Evolutionary conservation across 129 eudicot species (phyloP), one percentile per base, ranked within the genome.

Genomic region (Flaveria sonorensis): DNA sequence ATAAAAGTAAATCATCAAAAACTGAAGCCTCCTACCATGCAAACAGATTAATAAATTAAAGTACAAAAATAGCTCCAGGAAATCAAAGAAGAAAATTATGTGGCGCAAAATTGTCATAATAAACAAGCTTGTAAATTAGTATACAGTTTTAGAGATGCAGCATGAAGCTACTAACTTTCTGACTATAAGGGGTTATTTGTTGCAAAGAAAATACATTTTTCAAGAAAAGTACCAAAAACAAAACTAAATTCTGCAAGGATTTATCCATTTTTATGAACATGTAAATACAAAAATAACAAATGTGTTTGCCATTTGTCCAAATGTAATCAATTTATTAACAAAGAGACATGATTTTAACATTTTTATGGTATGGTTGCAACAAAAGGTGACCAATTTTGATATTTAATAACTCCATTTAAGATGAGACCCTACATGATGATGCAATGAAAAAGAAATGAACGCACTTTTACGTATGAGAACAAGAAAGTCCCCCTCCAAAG

Each of bases 351-450:
- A 4, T 28, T 48, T 53, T 10, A 12, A 18, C 45, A 71, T 47
- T 79, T 61, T 48, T 18, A 50, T 60, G 13, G 77, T 62, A 26
- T 72, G 47, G 56, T 23, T 48, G 78, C 59, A 64, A 42, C 51
- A 69, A 60, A 65, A 51, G 51, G 53, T 30, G 39, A 14, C 39
- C 68, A 57, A 64, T 65, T 80, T 80, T 59, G 42, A 72, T 62
- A 72, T n/a, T 30, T 73, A 52, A 64, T 64, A n/a, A 20, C 56
- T 64, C n/a, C 52, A 51, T 72, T 79, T 72, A 79, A 63, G 36
- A 79, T 79, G 61, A 64, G 68, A 51, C 82, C 69, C 73, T 68
- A 72, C 78, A 79, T 65, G 74, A 79, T 48, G 72, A 48, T 60
- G 72, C 45, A 62, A 71, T 21, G 56, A 71, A 79, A 79, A 72